Conservation (phyloP, 1,284 basidiomycete species). For the Ganoderma resinaceum region DNA sequence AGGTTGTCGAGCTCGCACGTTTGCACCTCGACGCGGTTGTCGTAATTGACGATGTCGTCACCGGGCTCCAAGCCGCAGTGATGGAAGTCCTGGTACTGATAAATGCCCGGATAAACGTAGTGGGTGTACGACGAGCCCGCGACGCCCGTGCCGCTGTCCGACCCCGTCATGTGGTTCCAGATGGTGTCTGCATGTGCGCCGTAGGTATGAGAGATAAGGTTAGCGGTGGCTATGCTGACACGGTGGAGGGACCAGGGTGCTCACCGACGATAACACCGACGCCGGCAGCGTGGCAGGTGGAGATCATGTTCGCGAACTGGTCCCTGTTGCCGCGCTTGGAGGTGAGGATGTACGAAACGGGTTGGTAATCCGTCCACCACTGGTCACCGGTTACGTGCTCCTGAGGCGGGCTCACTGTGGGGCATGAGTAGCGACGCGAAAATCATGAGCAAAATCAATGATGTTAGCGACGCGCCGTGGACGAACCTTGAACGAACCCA, state of each 20-base stretch:
- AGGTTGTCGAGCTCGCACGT: slow-evolving; percentile 64
- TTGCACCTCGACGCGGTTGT: slow-evolving; percentile 60
- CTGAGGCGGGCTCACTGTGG: slow-evolving; percentile 54
- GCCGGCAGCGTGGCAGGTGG: slow-evolving; percentile 64
- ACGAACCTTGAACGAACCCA: slow-evolving; percentile 68
- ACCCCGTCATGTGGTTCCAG: slow-evolving; percentile 71
- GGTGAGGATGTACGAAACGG: slow-evolving; percentile 65
- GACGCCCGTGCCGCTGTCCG: slow-evolving; percentile 52
- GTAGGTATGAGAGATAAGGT: not conserved
- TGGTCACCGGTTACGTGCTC: slow-evolving; percentile 57
- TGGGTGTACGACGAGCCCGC: slow-evolving; percentile 60
- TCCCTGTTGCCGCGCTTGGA: slow-evolving; percentile 63
- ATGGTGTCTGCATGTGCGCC: slow-evolving; percentile 56
- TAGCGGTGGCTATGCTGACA: not conserved
- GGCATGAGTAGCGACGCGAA: too few relatives aligned
- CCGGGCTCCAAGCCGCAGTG: slow-evolving; percentile 62
- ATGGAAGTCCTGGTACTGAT: slow-evolving; percentile 65
- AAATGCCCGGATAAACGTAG: slow-evolving; percentile 65
- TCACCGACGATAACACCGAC: slow-evolving; percentile 66
- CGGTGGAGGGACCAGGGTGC: slow-evolving; percentile 21
- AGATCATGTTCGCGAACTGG: slow-evolving; percentile 64
- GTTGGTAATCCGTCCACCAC: slow-evolving; percentile 79
- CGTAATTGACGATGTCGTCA: slow-evolving; percentile 64
- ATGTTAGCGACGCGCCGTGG: not conserved
- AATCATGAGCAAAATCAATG: not conserved